Conservation (phyloP, 208 protist genomes). For the Crithidia mellificae region DNA sequence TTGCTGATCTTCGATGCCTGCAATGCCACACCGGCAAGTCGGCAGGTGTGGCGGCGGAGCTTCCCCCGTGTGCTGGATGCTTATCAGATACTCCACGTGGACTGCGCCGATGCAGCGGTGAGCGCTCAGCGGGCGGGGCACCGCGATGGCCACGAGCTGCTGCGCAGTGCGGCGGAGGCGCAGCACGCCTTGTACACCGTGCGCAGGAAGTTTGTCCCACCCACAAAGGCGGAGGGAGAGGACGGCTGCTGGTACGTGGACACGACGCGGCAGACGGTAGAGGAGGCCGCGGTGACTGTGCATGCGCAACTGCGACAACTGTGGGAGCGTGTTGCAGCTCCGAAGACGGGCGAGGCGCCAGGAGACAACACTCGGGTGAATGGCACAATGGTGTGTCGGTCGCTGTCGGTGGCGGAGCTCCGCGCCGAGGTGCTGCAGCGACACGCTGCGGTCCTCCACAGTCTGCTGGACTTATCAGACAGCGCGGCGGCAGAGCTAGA, state of each 20-base stretch:
- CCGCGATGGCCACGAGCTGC: conserved; percentile 45
- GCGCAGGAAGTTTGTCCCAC: conserved; percentile 54
- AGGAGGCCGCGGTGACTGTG: conserved; percentile 11
- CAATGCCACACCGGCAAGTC: conserved; percentile 51
- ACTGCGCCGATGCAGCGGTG: conserved; percentile 43
- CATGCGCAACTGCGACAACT: conserved; percentile 4
- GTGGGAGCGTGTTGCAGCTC: neutral
- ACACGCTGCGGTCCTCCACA: conserved; percentile 16
- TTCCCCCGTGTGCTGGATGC: conserved; percentile 20
- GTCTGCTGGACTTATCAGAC: conserved; percentile 22
- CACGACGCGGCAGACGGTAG: conserved; percentile 4
- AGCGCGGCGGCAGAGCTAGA: neutral
- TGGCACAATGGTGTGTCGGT: neutral
- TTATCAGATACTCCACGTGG: conserved; percentile 51
- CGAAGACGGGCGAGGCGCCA: neutral
- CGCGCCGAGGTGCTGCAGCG: neutral
- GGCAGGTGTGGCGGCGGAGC: conserved; percentile 41
- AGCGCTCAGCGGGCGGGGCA: conserved; percentile 39
- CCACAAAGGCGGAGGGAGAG: conserved; percentile 24
- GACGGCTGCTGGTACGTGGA: conserved; percentile 39
- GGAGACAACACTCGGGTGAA: neutral
- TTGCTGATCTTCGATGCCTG: conserved; percentile 84
- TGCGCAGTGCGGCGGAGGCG: conserved; percentile 48
- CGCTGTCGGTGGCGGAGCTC: conserved; percentile 10
- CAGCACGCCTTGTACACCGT: conserved; percentile 77